Base-by-base conservation (phyloP, 2,329 filamentous ascomycete species). In the Drechslerella dactyloides region DNA sequence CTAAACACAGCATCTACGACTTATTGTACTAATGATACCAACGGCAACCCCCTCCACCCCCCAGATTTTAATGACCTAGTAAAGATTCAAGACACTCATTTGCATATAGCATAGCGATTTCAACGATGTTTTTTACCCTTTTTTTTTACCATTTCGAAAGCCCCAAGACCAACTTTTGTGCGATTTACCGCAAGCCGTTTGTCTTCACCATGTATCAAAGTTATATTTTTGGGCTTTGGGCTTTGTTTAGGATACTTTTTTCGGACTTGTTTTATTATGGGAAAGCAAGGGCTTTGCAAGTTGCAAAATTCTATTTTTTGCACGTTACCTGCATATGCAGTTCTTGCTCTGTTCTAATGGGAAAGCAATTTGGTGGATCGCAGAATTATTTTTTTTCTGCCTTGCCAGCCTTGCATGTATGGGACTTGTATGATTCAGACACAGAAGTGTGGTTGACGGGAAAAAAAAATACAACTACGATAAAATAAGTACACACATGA, bases 1-100 rank as follows among this genome's bases (percentile, higher is more conserved):
- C 50, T n/a, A 42, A 35, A 64, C 24, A 53, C n/a, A 51, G 21
- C 46, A 57, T 27, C 42, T 27, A 30, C 46, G 27, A 55, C 21
- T 53, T 65, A 55, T 44, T 65, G 60, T 72, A 61, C 58, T 70
- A 55, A 72, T 72, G 68, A 72, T 72, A 64, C 60, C 59, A 65
- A 72, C 55, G 68, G 55, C 68, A 54, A 42, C 33, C 42, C 46
- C 44, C 33, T 33, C 17, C 4, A 37, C 35, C 55, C 44, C 40
- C 55, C 30, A 35, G 44, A 37, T 72, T 69, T 72, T 72, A 72
- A 72, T 72, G 60, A 56, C 56, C 30, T 23, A 30, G 30, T 35
- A 61, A 57, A 55, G 44, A 65, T 44, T 65, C 64, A 56, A 72
- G 53, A 65, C 68, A 53, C 60, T 72, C 68, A 60, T 65, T 72